Evolutionary conservation across 805 yeast species (phyloP), one percentile per base, ranked within the genome.

Genomic region (Citeromyces matritensis): DNA sequence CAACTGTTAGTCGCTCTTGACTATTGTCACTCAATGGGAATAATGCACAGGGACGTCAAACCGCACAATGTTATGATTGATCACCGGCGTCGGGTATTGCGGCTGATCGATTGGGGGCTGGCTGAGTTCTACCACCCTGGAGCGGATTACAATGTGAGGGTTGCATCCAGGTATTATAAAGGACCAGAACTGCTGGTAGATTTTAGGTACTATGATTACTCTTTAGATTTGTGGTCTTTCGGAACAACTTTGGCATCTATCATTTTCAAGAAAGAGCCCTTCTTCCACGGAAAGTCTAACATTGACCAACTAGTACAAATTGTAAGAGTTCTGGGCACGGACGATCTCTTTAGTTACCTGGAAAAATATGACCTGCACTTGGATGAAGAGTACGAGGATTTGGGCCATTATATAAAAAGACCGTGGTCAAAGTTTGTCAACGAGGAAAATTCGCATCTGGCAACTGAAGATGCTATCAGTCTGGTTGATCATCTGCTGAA

Each of bases 61-160:
- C 96, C 96, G 8, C 94, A 86, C 46, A 86, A 86, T 53, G 81
- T 86, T 39, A 86, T 86, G 95, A 86, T 86, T 42, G 95, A 86
- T 52, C 95, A 82, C 34, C 58, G 65, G 37, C 66, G 63, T 38
- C 73, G 58, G 51, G 72, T 69, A 45, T 57, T 86, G 42, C 68
- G 94, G 39, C 65, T 85, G 40, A 85, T 86, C 33, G 96, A 86
- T 54, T 86, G 95, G 95, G 96, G 96, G 6, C 58, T 86, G 32
- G 95, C 96, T 6, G 96, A 86, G 51, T 85, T 83, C 49, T 85
- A 85, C 48, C 95, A 86, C 49, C 73, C 83, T 15, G 84, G 84
- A 9, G 79, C 73, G 49, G 94, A 83, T 44, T 86, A 82, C 47
- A 86, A 86, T 47, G 95, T 86, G 13, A 66, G 96, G 40, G 96